These are phyloP conservation scores for Apiotrichum porosum DNA, from an alignment of 1,284 basidiomycete species.

Conservation along the genomic window DNA sequence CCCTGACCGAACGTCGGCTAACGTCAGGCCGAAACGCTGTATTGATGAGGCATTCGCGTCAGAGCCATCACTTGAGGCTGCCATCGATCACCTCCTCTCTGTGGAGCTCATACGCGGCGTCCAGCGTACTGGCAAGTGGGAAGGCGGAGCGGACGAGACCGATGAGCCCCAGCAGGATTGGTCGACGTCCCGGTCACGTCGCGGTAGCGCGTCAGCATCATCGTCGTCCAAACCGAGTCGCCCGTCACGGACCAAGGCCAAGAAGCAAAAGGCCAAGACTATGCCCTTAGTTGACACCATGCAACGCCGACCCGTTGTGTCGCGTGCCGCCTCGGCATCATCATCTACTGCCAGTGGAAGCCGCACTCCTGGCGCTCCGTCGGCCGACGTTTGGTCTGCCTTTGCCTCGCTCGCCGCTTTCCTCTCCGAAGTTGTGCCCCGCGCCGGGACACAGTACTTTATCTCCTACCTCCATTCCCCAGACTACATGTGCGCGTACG, in stretches of 20 bases:
- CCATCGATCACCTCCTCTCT: slow-evolving; percentile 41
- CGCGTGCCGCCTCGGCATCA: slow-evolving; percentile 11
- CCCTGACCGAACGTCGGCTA: neutral
- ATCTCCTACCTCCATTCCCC: slow-evolving; percentile 34
- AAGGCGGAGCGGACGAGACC: slow-evolving; percentile 23
- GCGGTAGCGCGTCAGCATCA: neutral
- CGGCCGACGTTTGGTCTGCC: slow-evolving; percentile 35
- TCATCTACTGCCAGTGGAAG: slow-evolving; percentile 6
- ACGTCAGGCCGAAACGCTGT: slow-evolving; percentile 7
- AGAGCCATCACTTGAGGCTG: slow-evolving; percentile 20
- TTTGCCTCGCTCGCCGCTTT: slow-evolving; percentile 34
- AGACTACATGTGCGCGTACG: slow-evolving; percentile 30
- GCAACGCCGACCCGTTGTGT: slow-evolving; percentile 22
- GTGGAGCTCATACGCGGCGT: slow-evolving; percentile 36
- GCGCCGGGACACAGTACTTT: slow-evolving; percentile 24
- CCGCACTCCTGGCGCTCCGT: slow-evolving; percentile 5
- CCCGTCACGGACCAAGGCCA: slow-evolving; percentile 4
- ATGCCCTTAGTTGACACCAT: slow-evolving; percentile 39
- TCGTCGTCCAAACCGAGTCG: neutral
- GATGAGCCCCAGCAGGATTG: neutral
- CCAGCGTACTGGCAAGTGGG: slow-evolving; percentile 32
- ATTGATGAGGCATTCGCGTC: slow-evolving; percentile 23
- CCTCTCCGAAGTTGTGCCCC: slow-evolving; percentile 30
- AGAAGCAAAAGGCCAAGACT: slow-evolving; percentile 4
- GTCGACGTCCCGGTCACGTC: too few relatives aligned